A percentile compares a stretch with the other conserved stretches of the same genome.
Evolutionary conservation across 495 filamentous ascomycete genomes (phyloP).

Genomic region (Daldinia concentrica): DNA sequence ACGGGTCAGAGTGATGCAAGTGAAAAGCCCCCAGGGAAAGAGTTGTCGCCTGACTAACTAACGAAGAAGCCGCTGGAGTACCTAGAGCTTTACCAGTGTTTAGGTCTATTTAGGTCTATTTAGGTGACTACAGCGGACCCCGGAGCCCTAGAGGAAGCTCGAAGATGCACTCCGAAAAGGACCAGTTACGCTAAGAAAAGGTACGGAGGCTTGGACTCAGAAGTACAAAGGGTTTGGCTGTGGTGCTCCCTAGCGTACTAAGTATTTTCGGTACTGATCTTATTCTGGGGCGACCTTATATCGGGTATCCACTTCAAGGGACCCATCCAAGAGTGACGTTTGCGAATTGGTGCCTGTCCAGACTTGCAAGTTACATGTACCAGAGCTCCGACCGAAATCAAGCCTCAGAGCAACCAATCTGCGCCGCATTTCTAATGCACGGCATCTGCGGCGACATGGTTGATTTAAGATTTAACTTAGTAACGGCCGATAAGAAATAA

Average conservation of each 20-base stretch:
- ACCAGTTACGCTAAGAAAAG: slow-evolving; percentile 28
- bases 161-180: slow-evolving; percentile 38
- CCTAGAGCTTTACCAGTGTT: slow-evolving; percentile 20
- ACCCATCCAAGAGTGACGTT: slow-evolving; percentile 43
- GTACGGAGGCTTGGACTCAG: slow-evolving; percentile 32
- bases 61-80: background rate
- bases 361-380: background rate
- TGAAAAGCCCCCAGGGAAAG: slow-evolving; percentile 14
- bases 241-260: background rate
- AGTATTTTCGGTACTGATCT: slow-evolving; percentile 29
- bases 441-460: slow-evolving; percentile 10
- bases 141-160: slow-evolving; percentile 24
- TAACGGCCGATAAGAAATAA: background rate
- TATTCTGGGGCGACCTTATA: slow-evolving; percentile 28
- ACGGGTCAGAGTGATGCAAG: slow-evolving; percentile 44
- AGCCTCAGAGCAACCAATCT: background rate
- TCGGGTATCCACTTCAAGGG: slow-evolving; percentile 37
- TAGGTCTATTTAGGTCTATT: slow-evolving; percentile 17
- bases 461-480: background rate
- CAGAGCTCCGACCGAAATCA: slow-evolving; percentile 39
- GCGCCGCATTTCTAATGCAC: slow-evolving; percentile 35
- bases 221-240: slow-evolving; percentile 7
- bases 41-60: slow-evolving; percentile 33
- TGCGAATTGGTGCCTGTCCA: slow-evolving; percentile 47
- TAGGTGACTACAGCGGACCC: slow-evolving; percentile 11